Evolutionary conservation across 352 stramenopile species (phyloP), one percentile per base, ranked within the genome.

Genomic region (Phytophthora megakarya): DNA sequence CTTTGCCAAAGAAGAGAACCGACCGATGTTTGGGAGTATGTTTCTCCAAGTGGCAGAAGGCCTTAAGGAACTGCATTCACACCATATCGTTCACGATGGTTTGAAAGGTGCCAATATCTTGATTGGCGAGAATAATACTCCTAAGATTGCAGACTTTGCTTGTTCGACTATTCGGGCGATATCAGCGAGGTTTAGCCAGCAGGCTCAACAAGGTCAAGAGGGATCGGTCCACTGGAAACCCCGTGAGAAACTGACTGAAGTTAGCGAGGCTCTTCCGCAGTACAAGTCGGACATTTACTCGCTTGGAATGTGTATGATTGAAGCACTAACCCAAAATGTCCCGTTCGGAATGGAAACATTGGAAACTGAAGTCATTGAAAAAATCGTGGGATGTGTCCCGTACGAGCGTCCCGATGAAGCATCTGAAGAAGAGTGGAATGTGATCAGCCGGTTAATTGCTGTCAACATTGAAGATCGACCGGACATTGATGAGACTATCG

Each of bases 91-190:
- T 18, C 87, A 96, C 62, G 77, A 85, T 25, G 87, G 93, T 26
- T 71, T 96, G n/a, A 95, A 96, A 63, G 75, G 80, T 30, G 81
- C 67, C 33, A 96, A 96, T 64, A 60, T 96, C 35, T 67, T 96
- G 11, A 56, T 95, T 5, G 80, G 80, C 5, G 54, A 76, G 43
- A 40, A 69, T n/a, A 47, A 53, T 5, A 49, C 40, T 5, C 50
- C 58, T 1, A 68, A 75, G 45, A 51, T 75, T 23, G 54, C 43
- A 32, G 67, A 72, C 44, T 65, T 75, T 59, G 44, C 51, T 18
- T 59, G 43, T 30, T 39, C 43, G 5, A 56, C 44, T 18, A 56
- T 65, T 35, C 49, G 59, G 2, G 22, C 39, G 7, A 21, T 61
- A 15, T 61, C 59, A 21, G 15, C 12, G 9, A 19, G 15, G 10